Evolutionary conservation across 768 basidiomycete genomes (phyloP), one percentile per base, ranked within the genome.

Genomic region (Termitomyces bulborhizus): DNA sequence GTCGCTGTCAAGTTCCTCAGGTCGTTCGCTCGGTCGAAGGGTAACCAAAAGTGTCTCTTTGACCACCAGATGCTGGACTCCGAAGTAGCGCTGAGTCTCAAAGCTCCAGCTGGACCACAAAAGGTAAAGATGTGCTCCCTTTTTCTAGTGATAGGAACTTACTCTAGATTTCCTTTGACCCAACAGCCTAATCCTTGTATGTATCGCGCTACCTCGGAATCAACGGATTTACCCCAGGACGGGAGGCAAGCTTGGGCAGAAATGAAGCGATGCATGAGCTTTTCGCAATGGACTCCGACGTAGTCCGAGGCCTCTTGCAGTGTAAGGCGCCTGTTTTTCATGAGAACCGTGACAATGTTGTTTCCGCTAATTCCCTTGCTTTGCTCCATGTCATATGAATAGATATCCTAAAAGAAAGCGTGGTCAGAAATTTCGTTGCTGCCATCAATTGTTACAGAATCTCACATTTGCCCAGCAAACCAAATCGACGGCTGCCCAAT

Each of bases 321-420:
- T 52, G 73, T 72, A 48, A 84, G 66, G 21, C 68, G 61, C 51
- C 75, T 75, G 58, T 79, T 76, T 56, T 78, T 67, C 82, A 86
- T 86, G 56, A 86, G 75, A 37, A 87, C 83, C 8, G 83, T 84
- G 49, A 90, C 72, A 60, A 88, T 75, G 65, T 88, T 89, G 64
- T 86, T 86, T 54, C 81, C 82, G 27, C 69, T 73, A 50, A 82
- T 78, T 18, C 85, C 87, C 61, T 79, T 79, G 49, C 80, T 76
- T 61, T 85, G 83, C 61, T 90, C 86, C 78, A 85, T 82, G 66
- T 85, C 81, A 68, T 87, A 88, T 7, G 84, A 86, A 62, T 85
- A 86, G 15, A 87, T 68, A 57, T 88, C 85, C 85, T 86, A 61
- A 44, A 47, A 58, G 53, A 16, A 27, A 24, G 46, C 44, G n/a